A percentile compares a stretch with the other conserved stretches of the same genome.
Evolutionary conservation across 805 yeast genomes (phyloP).

Genomic region (Saccharomycopsis malanga): DNA sequence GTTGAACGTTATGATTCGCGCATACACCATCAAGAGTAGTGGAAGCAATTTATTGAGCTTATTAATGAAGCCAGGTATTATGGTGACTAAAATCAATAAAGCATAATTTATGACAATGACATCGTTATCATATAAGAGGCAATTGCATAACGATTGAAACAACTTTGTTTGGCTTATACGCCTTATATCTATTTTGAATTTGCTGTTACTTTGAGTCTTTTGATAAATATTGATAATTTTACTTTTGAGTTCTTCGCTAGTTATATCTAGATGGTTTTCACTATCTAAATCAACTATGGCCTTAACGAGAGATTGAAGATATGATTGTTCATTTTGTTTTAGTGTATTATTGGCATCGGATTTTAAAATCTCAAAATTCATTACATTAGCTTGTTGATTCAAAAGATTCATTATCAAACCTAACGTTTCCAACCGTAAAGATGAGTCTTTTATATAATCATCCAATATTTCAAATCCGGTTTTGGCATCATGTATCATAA

Average conservation of each 20-base stretch:
- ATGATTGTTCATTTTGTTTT: not conserved
- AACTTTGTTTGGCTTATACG: slow-evolving; percentile 4
- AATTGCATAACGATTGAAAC: slow-evolving; percentile 10
- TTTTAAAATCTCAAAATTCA: slow-evolving; percentile 13
- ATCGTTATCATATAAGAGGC: slow-evolving; percentile 18
- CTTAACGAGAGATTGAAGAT: slow-evolving; percentile 4
- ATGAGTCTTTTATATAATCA: slow-evolving; percentile 14
- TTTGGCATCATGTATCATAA: slow-evolving; percentile 17
- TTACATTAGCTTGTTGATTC: slow-evolving; percentile 3
- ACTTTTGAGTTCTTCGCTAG: slow-evolving; percentile 1
- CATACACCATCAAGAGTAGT: slow-evolving; percentile 9
- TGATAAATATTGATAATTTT: slow-evolving; percentile 4
- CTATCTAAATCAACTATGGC: not conserved
- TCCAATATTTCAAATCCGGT: slow-evolving; percentile 16
- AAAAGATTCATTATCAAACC: slow-evolving; percentile 9
- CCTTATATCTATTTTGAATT: slow-evolving; percentile 3
- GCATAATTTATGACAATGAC: slow-evolving; percentile 12
- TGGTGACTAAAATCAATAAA: slow-evolving; percentile 7
- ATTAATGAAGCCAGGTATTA: slow-evolving; percentile 9
- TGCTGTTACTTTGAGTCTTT: not conserved
- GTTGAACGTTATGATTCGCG: slow-evolving; percentile 15
- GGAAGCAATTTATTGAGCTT: slow-evolving; percentile 7
- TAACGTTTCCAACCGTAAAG: slow-evolving; percentile 7
- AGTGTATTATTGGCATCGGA: not conserved
- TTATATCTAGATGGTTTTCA: not conserved